Conservation (phyloP, 192 early-diverging fungal genomes). For the Oehlia diaphana region DNA sequence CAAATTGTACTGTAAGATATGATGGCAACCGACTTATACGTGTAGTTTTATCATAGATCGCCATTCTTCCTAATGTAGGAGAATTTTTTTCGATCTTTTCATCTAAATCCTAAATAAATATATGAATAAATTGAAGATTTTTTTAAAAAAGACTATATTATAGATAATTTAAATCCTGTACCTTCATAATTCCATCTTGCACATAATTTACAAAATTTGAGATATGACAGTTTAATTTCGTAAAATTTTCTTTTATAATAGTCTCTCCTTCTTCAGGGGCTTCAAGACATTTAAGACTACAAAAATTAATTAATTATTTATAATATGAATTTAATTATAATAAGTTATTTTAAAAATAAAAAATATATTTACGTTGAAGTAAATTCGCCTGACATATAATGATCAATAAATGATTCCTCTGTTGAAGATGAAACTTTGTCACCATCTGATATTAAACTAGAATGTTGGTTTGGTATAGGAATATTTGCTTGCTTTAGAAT, state of each 20-base stretch:
- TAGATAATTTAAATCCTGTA: slow-evolving; percentile 9
- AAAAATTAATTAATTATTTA: not conserved
- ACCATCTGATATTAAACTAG: not conserved
- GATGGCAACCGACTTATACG: slow-evolving; percentile 81
- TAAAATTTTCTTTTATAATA: slow-evolving; percentile 67
- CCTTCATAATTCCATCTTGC: slow-evolving; percentile 64
- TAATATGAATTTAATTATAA: not conserved
- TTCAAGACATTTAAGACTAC: slow-evolving; percentile 75
- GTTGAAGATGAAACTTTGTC: not conserved
- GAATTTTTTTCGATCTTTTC: slow-evolving; percentile 92
- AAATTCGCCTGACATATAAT: slow-evolving; percentile 78
- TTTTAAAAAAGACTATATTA: not conserved
- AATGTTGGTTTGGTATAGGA: slow-evolving; percentile 17
- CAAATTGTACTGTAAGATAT: slow-evolving; percentile 89
- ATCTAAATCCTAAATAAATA: slow-evolving; percentile 57
- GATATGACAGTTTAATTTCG: slow-evolving; percentile 76
- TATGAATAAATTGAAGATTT: not conserved
- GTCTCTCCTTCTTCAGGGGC: slow-evolving; percentile 70
- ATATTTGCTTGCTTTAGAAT: slow-evolving; percentile 63
- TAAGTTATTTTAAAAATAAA: too few relatives aligned
- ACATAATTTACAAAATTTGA: slow-evolving; percentile 74
- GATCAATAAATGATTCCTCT: slow-evolving; percentile 62
- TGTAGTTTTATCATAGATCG: slow-evolving; percentile 74
- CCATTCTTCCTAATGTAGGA: slow-evolving; percentile 72
- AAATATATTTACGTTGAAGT: slow-evolving; percentile 39